A percentile compares a stretch with the other conserved stretches of the same genome.
Evolutionary conservation across 306 rosid genomes (phyloP).

Genomic region (Dryas octopetala): DNA sequence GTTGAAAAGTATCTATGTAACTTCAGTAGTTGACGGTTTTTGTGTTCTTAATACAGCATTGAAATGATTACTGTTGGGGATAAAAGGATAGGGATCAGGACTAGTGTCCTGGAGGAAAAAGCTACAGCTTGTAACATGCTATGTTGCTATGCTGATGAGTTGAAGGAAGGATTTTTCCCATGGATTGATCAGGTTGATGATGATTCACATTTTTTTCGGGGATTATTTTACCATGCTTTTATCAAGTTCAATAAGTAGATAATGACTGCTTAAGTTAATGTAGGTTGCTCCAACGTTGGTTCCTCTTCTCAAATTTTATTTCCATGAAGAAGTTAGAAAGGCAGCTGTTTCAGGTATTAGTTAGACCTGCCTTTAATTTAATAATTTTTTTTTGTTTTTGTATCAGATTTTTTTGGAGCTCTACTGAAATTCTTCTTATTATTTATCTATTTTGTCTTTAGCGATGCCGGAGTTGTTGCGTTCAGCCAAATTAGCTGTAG

Average conservation of each 20-base stretch:
- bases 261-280: slow-evolving; percentile 7
- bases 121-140: slow-evolving; percentile 99
- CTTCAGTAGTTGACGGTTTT: not conserved
- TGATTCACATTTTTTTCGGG: not conserved
- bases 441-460: slow-evolving; percentile 25
- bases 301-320: slow-evolving; percentile 93
- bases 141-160: slow-evolving; percentile 95
- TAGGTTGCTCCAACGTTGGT: slow-evolving; percentile 95
- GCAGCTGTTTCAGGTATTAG: slow-evolving; percentile 93
- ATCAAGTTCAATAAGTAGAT: not conserved
- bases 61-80: slow-evolving; percentile 97
- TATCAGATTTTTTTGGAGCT: not conserved
- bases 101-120: slow-evolving; percentile 96
- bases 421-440: not conserved
- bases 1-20: not conserved
- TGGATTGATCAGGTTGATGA: slow-evolving; percentile 94
- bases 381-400: not conserved
- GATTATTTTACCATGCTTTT: slow-evolving; percentile 8
- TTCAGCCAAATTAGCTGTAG: slow-evolving; percentile 91
- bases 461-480: slow-evolving; percentile 96
- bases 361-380: not conserved
- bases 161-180: slow-evolving; percentile 96
- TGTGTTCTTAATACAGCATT: slow-evolving; percentile 52
- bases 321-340: slow-evolving; percentile 95
- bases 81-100: slow-evolving; percentile 92